These are phyloP conservation scores for Oryza coarctata DNA, from an alignment of 176 grass and related monocot species.

Conservation along the genomic window DNA sequence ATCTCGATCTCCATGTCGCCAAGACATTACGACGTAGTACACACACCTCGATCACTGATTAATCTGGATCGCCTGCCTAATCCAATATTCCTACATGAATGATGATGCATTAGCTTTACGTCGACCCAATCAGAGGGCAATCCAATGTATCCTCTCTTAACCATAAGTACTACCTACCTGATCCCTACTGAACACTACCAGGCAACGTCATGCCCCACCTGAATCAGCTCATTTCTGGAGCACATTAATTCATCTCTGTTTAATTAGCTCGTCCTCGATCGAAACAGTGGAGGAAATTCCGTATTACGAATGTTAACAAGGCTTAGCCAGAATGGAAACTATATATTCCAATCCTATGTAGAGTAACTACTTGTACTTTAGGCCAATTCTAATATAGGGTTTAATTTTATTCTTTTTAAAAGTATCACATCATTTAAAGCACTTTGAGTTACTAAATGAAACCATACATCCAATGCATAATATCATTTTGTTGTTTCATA, in stretches of 20 bases:
- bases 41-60: not conserved
- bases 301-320: not conserved
- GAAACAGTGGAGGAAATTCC: not conserved
- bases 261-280: not conserved
- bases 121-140: slow-evolving; percentile 4
- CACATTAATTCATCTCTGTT: not conserved
- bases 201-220: not conserved
- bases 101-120: slow-evolving; percentile 23
- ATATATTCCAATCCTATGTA: no score
- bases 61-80: slow-evolving; percentile 2
- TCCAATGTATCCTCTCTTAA: not conserved
- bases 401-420: no score
- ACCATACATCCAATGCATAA: no score
- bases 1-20: not conserved
- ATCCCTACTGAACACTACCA: not conserved
- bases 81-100: not conserved
- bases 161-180: not conserved
- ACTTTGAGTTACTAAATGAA: no score
- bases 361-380: not conserved
- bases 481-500: no score
- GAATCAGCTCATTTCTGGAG: not conserved
- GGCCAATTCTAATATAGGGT: no score
- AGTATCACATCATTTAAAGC: no score
- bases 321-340: not conserved
- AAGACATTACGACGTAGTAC: not conserved